Percentiles rank a stretch among this genome's conserved stretches.
Evolutionary conservation across 306 rosid genomes (phyloP).

Genomic region (Mucuna pruriens): DNA sequence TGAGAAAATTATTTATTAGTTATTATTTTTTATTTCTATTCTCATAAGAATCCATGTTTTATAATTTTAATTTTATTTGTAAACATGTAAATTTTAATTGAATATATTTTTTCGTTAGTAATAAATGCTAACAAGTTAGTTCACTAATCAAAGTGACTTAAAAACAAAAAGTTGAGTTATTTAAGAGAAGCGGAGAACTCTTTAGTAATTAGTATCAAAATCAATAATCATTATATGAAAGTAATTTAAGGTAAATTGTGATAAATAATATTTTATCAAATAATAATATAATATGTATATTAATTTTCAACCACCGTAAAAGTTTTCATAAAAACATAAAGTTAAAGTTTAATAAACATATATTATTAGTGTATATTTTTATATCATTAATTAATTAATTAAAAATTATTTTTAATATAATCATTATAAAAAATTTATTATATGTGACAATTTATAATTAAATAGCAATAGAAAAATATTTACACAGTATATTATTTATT

Average conservation of each 20-base stretch:
- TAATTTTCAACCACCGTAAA: not conserved
- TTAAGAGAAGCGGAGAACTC: not conserved
- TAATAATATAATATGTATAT: not conserved
- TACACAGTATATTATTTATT: no score
- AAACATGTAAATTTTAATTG: not conserved
- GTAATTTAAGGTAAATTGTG: not conserved
- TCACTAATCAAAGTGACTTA: not conserved
- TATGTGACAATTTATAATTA: no score
- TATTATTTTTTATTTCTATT: not conserved
- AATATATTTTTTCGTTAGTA: no score
- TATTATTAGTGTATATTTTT: no score
- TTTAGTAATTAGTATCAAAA: not conserved
- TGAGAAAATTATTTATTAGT: not conserved
- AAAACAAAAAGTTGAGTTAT: not conserved
- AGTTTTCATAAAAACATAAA: not conserved
- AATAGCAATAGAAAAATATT: no score
- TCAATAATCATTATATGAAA: not conserved
- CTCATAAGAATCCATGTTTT: not conserved
- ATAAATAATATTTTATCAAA: not conserved
- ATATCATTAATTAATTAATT: no score
- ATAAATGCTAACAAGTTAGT: not conserved
- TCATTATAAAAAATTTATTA: no score
- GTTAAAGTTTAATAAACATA: no score
- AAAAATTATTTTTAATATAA: no score
- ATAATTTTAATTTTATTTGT: not conserved